A percentile compares a stretch with the other conserved stretches of the same genome.
These are phyloP conservation scores for Amoebophrya sp. DNA, from an alignment of 169 alveolate genomes.

Conservation along the genomic window DNA sequence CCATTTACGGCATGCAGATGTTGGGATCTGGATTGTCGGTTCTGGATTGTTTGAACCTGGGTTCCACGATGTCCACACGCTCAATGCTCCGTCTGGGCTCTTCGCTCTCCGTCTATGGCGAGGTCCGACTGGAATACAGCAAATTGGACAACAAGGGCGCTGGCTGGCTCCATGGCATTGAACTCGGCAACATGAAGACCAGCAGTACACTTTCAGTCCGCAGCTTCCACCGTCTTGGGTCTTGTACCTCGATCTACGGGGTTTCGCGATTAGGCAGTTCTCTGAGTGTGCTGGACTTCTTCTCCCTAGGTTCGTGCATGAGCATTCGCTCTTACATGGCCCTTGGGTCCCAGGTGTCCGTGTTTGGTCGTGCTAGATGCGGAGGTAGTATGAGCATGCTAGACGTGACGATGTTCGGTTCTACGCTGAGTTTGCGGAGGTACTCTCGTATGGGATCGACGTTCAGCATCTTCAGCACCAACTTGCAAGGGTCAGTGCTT, in stretches of 20 bases:
- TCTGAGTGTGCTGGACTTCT: neutral
- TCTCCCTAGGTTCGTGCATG: neutral
- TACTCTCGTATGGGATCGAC: neutral
- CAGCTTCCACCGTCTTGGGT: neutral
- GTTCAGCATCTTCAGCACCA: neutral
- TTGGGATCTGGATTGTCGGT: neutral
- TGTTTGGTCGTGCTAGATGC: neutral
- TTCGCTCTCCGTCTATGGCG: neutral
- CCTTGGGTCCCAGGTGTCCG: neutral
- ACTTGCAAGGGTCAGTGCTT: neutral
- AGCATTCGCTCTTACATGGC: neutral
- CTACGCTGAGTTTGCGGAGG: neutral
- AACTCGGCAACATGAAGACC: neutral
- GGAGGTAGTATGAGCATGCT: neutral
- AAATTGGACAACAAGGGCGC: neutral
- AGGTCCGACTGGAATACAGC: neutral
- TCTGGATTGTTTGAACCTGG: neutral
- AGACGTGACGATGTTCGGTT: constrained; percentile 24
- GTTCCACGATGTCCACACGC: neutral
- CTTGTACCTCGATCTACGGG: constrained; percentile 11
- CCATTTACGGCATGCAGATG: neutral
- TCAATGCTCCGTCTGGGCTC: neutral
- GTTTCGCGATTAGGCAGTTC: neutral
- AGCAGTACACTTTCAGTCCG: neutral
- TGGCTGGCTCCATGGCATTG: neutral